Percentiles rank a stretch among this genome's conserved stretches.
These are phyloP conservation scores for Trichomonascus vanleenenianus DNA, from an alignment of 805 yeast genomes.

Conservation along the genomic window DNA sequence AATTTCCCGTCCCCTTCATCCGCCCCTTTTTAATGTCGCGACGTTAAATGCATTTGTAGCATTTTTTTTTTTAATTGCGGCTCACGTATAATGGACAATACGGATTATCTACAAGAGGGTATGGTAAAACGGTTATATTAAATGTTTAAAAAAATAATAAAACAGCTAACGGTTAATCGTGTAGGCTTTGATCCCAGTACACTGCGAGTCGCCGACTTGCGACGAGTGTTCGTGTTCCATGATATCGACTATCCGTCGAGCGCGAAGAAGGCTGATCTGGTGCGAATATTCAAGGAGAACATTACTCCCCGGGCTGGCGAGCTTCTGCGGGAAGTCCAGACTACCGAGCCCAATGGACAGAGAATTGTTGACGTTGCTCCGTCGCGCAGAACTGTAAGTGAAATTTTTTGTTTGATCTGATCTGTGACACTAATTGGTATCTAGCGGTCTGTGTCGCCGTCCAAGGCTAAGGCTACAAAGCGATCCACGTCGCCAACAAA, in stretches of 20 bases:
- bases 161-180: not conserved
- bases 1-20: not conserved
- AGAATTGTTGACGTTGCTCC: slow-evolving; percentile 35
- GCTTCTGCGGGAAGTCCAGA: slow-evolving; percentile 30
- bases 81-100: slow-evolving; percentile 1
- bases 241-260: slow-evolving; percentile 46
- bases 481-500: slow-evolving; percentile 13
- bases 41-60: not conserved
- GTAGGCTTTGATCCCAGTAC: slow-evolving; percentile 59
- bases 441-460: slow-evolving; percentile 3
- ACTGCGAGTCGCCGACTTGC: slow-evolving; percentile 60
- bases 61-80: not conserved
- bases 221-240: slow-evolving; percentile 56
- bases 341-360: slow-evolving; percentile 29
- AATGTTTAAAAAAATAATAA: not conserved
- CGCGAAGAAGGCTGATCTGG: slow-evolving; percentile 61
- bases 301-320: slow-evolving; percentile 42
- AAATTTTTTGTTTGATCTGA: not conserved
- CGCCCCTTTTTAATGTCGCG: not conserved
- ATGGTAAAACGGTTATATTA: not conserved
- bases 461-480: slow-evolving; percentile 4
- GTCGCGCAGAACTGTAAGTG: slow-evolving; percentile 4
- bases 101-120: slow-evolving; percentile 14
- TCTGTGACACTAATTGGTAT: not conserved
- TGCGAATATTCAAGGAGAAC: slow-evolving; percentile 50